Evolutionary conservation across 371 early-diverging fungal species (phyloP).

Genomic region (Saksenaea vasiformis): DNA sequence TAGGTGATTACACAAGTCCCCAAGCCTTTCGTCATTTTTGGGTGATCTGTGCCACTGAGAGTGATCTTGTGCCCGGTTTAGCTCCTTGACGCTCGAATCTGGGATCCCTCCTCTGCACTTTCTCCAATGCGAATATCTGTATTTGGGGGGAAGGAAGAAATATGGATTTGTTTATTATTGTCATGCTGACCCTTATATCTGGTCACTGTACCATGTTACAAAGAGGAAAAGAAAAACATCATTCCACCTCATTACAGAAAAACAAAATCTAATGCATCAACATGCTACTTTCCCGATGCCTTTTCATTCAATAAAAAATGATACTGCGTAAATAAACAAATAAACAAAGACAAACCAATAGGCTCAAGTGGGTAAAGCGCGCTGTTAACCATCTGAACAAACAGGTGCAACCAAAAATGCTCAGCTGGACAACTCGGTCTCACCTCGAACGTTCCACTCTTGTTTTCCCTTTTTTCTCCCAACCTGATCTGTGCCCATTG

Average conservation of each 20-base stretch:
- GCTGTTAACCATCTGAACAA: slow-evolving; percentile 5
- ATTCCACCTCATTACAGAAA: slow-evolving; percentile 2
- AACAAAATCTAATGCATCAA: not conserved
- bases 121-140: slow-evolving; percentile 1
- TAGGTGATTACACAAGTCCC: not conserved
- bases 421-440: slow-evolving; percentile 1
- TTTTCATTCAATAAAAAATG: not conserved
- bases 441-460: not conserved
- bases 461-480: not conserved
- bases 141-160: not conserved
- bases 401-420: not conserved
- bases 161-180: not conserved
- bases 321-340: not conserved
- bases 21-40: slow-evolving; percentile 1
- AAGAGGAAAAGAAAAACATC: not conserved
- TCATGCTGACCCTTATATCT: not conserved
- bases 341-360: not conserved
- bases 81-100: not conserved
- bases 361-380: not conserved
- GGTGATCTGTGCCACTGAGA: not conserved
- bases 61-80: not conserved
- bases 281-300: not conserved
- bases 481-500: not conserved
- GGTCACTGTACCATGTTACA: not conserved
- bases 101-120: not conserved